Base-by-base conservation (phyloP, 2,329 filamentous ascomycete genomes). In the Dactylellina drechsleri region DNA sequence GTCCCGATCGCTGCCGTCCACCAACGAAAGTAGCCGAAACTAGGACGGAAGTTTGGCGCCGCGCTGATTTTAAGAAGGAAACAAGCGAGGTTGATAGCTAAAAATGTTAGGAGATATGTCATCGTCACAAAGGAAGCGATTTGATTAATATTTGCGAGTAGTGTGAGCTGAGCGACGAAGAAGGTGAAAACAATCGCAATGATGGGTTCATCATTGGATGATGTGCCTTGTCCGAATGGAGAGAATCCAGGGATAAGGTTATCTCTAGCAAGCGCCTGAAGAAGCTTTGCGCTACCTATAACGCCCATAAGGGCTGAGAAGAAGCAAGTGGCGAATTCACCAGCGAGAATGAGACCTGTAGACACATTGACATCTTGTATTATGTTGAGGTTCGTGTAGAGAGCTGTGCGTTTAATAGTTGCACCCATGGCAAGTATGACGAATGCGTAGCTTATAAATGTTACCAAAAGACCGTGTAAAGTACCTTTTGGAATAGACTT, bases 71-170 rank as follows among this genome's bases (percentile, higher is more conserved):
- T 94, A 66, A 96, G 85, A 0, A 96, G 83, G 79, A 96, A 96
- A 78, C 92, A 96, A 5, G 92, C 92, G 7, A 96, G 82, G 77
- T 96, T 96, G 82, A 92, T 95, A 47, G 94, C 91, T 59, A 96
- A 87, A 79, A 96, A 96, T 0, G 92, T 96, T 90, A 96, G 94
- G 79, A 95, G 87, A 80, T 95, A 96, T 15, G 91, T 91, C 91
- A 96, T 96, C 1, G 92, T 94, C 53, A 96, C 92, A 68, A 96
- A 89, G 0, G 92, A 94, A 4, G 92, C 92, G 78, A 96, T 96
- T 80, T 92, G 90, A 80, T 96, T 95, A 77, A 96, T 87, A 79
- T 96, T 89, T 52, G 91, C 90, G 59, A 96, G 86, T 82, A 96
- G 90, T 0, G 92, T 92, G 28, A 93, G 77, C 80, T 96, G 92